Evolutionary conservation across 306 rosid species (phyloP).

Genomic region (Ammopiptanthus mongolicus): DNA sequence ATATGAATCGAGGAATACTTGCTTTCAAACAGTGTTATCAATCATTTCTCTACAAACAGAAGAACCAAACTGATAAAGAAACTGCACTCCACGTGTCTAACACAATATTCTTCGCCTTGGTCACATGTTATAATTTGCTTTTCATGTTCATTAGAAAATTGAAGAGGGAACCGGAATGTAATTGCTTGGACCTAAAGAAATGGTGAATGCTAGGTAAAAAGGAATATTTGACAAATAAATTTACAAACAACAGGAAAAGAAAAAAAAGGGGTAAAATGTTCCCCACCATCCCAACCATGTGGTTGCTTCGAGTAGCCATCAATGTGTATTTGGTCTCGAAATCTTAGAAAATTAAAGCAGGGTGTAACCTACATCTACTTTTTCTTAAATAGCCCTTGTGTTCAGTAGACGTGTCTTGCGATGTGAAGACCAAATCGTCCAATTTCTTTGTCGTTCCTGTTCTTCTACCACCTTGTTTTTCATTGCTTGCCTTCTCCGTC

Average conservation of each 20-base stretch:
- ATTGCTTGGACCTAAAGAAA: conserved; percentile 46
- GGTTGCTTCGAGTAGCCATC: conserved; percentile 41
- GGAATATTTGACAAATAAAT: not conserved
- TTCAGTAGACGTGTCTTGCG: conserved; percentile 16
- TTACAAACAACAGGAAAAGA: conserved; percentile 25
- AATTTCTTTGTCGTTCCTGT: conserved; percentile 6
- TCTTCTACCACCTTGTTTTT: conserved; percentile 23
- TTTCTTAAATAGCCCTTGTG: conserved; percentile 20
- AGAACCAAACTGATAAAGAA: conserved; percentile 10
- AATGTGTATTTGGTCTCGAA: conserved; percentile 48
- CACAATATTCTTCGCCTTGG: not conserved
- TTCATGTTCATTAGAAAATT: not conserved
- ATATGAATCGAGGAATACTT: too few species aligned
- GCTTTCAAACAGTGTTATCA: not conserved
- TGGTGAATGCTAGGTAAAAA: conserved; percentile 17
- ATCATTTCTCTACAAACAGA: not conserved
- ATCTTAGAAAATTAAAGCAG: conserved; percentile 23
- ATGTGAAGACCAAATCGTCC: conserved; percentile 35
- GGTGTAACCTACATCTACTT: conserved; percentile 34
- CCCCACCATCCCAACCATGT: conserved; percentile 61
- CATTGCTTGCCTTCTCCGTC: conserved; percentile 28
- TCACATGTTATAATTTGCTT: conserved; percentile 7
- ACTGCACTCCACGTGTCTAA: conserved; percentile 29
- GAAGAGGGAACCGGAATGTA: conserved; percentile 19
- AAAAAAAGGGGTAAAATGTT: conserved; percentile 39